phyloP scores from a whole-genome alignment of 805 yeast species.

The Candida suzukii region DNA sequence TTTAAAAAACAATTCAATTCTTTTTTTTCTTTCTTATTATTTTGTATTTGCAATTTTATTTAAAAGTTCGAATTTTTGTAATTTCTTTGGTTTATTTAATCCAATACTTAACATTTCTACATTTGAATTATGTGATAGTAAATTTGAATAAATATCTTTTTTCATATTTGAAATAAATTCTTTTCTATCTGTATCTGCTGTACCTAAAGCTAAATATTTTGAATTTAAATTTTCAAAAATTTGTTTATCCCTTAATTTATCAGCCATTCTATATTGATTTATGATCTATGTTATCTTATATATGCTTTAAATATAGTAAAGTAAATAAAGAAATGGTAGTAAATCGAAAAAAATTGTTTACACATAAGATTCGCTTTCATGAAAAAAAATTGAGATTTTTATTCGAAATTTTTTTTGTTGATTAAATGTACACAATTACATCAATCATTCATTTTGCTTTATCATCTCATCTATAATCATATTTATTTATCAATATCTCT shows the following conservation, averaged over 20 bases:
- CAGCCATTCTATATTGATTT: constrained; percentile 39
- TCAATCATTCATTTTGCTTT: no score
- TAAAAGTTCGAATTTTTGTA: constrained; percentile 25
- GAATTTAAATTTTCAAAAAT: constrained; percentile 47
- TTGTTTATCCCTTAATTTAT: constrained; percentile 54
- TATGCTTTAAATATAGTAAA: no score
- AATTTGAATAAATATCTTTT: constrained; percentile 57
- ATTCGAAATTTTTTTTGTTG: no score
- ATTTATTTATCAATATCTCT: neutral
- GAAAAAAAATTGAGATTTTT: no score
- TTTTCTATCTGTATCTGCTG: constrained; percentile 57
- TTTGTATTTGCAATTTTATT: constrained; percentile 28
- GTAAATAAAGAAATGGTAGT: no score
- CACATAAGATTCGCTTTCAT: no score
- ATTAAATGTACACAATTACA: no score
- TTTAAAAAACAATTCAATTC: constrained; percentile 19
- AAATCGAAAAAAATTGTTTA: no score
- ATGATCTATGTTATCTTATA: no score
- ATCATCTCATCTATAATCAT: no score
- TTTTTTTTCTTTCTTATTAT: neutral
- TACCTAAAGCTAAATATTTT: constrained; percentile 71
- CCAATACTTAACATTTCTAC: constrained; percentile 49
- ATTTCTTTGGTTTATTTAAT: constrained; percentile 34
- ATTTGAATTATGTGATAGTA: constrained; percentile 52
- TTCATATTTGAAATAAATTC: constrained; percentile 67